Evolutionary conservation across 2,329 filamentous ascomycete genomes (phyloP), one percentile per base, ranked within the genome.

Genomic region (Madurella mycetomatis): DNA sequence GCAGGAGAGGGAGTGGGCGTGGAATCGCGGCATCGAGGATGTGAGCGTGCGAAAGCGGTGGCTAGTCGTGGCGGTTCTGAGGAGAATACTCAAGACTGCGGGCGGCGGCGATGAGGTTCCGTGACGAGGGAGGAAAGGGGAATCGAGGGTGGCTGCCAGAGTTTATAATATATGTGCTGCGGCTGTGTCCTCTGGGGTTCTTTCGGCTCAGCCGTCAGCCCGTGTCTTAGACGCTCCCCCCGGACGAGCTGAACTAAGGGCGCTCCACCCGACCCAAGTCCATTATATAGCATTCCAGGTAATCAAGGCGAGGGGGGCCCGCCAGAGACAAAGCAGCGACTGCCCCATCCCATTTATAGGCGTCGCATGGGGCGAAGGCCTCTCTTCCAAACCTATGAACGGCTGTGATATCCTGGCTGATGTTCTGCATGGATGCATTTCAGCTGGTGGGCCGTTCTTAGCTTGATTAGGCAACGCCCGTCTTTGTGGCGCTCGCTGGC

Each of bases 41-140:
- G 69, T 79, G 4, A 78, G 76, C 1, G 79, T 78, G 65, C 74
- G 83, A 63, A 90, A 90, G 72, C 79, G 83, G 59, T 90, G 87
- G 86, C 71, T 88, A n/a, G 81, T 82, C 4, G 74, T 88, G 53
- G 80, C 76, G 4, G 71, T 79, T 54, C 64, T 85, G 62, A 78
- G 62, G 69, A 71, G 74, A 64, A 56, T 57, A 40, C 50, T 41
- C 34, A 49, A 44, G 39, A 39, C 18, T 39, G 45, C 16, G 18
- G 34, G 16, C 9, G 18, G 37, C 18, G 50, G 53, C 18, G 47
- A 52, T 13, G 40, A 15, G 37, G n/a, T 32, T 25, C 17, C 12
- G 41, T 54, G 52, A 49, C 2, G 17, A 25, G 18, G 9, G 30
- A 18, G 19, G 37, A 16, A 41, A 32, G 49, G 17, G 13, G 12